Conservation (phyloP, 2,329 filamentous ascomycete genomes). For the Fusarium siculi region DNA sequence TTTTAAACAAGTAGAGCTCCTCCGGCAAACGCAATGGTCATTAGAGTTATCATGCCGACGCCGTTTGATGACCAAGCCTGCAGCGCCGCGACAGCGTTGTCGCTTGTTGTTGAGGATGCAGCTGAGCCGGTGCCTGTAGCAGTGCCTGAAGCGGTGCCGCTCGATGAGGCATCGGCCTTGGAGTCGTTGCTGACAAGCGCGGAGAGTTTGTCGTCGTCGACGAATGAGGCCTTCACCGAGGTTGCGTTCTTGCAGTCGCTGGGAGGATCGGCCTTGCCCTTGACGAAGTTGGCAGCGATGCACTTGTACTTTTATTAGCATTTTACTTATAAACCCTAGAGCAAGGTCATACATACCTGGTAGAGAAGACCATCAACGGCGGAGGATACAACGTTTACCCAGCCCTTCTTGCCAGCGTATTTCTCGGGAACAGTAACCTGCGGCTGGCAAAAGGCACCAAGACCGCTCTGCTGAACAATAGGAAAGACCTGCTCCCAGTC, state of each 20-base stretch:
- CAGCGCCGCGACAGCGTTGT: conserved; percentile 41
- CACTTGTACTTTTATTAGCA: conserved; percentile 53
- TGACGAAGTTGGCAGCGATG: conserved; percentile 65
- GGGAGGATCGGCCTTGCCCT: conserved; percentile 48
- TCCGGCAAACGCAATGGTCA: conserved; percentile 46
- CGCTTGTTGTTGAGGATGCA: conserved; percentile 31
- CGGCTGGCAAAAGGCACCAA: conserved; percentile 65
- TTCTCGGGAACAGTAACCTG: conserved; percentile 58
- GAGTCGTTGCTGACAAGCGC: conserved; percentile 46
- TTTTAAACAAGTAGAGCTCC: conserved; percentile 45
- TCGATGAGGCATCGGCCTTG: conserved; percentile 5
- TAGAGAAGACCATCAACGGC: conserved; percentile 67
- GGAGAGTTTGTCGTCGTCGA: conserved; percentile 48
- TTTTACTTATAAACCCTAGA: background rate
- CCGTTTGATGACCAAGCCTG: conserved; percentile 39
- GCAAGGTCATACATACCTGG: conserved; percentile 59
- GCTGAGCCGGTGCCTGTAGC: conserved; percentile 34
- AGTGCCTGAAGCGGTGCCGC: conserved; percentile 28
- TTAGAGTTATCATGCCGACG: conserved; percentile 36
- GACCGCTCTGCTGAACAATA: conserved; percentile 64
- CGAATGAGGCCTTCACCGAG: conserved; percentile 47
- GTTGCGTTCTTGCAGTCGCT: conserved; percentile 52
- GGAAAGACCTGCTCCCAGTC: conserved; percentile 67
- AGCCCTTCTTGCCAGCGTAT: conserved; percentile 65
- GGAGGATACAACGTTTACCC: conserved; percentile 62